Percentiles rank a stretch among this genome's conserved stretches.
Evolutionary conservation across 306 rosid genomes (phyloP).

Genomic region (Cotoneaster glaucophyllus): DNA sequence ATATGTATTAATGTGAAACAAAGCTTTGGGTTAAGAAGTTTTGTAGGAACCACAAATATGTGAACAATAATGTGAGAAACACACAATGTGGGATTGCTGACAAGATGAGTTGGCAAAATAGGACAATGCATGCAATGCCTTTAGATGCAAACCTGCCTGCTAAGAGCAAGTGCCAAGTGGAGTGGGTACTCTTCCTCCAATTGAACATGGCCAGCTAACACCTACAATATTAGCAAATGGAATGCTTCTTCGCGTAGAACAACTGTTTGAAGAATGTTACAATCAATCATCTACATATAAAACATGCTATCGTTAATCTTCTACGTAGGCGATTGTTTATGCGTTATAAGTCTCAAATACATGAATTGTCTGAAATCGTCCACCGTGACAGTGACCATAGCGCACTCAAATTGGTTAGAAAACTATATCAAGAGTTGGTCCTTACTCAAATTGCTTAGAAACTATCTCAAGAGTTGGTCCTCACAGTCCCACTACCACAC

Average conservation of each 20-base stretch:
- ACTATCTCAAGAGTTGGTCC: background rate
- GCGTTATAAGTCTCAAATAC: background rate
- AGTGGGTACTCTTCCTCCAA: background rate
- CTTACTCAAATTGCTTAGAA: background rate
- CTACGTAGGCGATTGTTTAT: background rate
- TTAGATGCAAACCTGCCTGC: background rate
- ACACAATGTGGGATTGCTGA: background rate
- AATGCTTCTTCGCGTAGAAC: background rate
- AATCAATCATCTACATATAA: rapidly evolving
- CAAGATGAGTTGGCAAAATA: constrained; percentile 2
- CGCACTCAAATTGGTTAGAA: background rate
- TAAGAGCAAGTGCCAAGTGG: background rate
- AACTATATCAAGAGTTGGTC: background rate
- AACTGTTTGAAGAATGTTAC: background rate
- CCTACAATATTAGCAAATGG: too few species aligned
- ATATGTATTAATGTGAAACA: background rate
- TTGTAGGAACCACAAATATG: background rate
- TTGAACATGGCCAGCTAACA: background rate
- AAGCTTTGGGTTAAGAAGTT: background rate
- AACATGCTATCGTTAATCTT: rapidly evolving
- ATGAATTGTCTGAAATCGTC: background rate
- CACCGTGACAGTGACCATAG: background rate
- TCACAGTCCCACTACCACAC: background rate
- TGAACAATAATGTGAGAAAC: background rate
- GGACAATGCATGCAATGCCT: background rate